These are phyloP conservation scores for Mortierella antarctica DNA, from an alignment of 192 early-diverging fungal genomes.

Conservation along the genomic window DNA sequence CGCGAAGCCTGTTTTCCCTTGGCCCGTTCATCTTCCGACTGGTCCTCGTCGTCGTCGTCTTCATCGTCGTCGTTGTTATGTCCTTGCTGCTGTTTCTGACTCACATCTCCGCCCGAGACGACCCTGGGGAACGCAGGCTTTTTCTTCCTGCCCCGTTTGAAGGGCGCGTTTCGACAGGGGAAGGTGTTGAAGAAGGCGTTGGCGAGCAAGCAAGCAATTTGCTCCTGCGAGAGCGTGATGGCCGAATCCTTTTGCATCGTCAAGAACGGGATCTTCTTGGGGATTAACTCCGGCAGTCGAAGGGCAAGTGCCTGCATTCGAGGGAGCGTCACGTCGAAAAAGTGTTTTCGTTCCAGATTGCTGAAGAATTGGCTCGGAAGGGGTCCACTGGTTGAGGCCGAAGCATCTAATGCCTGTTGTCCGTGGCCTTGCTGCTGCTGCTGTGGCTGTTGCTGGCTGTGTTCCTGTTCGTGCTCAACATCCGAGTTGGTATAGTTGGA, in stretches of 20 bases:
- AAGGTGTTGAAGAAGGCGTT: constrained; percentile 52
- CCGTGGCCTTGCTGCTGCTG: neutral
- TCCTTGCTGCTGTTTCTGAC: constrained; percentile 8
- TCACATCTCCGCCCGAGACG: neutral
- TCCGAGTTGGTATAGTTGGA: constrained; percentile 9
- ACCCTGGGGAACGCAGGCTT: neutral
- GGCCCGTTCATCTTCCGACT: neutral
- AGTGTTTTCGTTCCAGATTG: constrained; percentile 21
- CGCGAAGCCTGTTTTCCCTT: constrained; percentile 3
- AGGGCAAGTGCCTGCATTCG: constrained; percentile 38
- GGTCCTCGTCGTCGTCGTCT: constrained; percentile 12
- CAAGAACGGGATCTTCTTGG: constrained; percentile 38
- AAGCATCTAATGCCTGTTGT: neutral
- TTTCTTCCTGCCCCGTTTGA: constrained; percentile 30
- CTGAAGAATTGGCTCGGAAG: constrained; percentile 43
- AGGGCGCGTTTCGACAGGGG: constrained; percentile 31
- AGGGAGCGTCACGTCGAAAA: constrained; percentile 44
- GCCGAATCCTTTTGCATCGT: constrained; percentile 45
- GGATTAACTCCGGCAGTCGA: constrained; percentile 31
- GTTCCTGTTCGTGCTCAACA: neutral
- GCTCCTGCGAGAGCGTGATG: constrained; percentile 45
- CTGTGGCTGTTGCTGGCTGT: neutral
- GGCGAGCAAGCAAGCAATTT: constrained; percentile 46
- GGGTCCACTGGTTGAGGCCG: neutral
- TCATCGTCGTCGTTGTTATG: constrained; percentile 7